These are phyloP conservation scores for Chimonanthus praecox DNA, from an alignment of 164 flowering plant species.

Conservation along the genomic window DNA sequence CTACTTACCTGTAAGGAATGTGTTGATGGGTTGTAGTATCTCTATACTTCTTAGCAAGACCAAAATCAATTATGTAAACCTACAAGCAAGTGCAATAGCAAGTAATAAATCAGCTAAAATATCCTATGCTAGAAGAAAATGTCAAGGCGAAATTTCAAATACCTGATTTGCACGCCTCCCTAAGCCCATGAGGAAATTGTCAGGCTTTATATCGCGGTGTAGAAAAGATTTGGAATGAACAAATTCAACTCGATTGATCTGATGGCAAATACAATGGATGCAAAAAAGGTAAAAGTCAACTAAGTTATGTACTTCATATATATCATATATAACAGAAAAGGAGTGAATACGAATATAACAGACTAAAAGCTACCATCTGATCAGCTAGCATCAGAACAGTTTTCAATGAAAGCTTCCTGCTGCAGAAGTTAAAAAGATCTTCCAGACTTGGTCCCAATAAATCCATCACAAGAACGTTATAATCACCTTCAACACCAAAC, in stretches of 20 bases:
- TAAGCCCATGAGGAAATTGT: constrained; percentile 89
- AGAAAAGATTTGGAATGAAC: constrained; percentile 74
- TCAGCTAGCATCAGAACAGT: constrained; percentile 94
- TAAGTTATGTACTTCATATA: not conserved
- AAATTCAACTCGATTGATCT: constrained; percentile 89
- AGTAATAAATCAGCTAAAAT: constrained; percentile 1
- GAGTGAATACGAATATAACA: not conserved
- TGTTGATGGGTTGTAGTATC: constrained; percentile 60
- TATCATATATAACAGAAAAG: not conserved
- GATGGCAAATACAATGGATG: constrained; percentile 2
- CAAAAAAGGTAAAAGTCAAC: not conserved
- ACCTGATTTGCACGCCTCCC: constrained; percentile 94
- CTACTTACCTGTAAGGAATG: constrained; percentile 74
- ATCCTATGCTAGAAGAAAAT: not conserved
- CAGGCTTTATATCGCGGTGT: constrained; percentile 87
- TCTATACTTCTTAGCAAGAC: constrained; percentile 60
- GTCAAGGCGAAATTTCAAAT: not conserved
- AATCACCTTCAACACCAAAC: constrained; percentile 95
- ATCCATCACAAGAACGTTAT: constrained; percentile 90
- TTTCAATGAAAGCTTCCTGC: constrained; percentile 77
- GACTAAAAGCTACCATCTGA: constrained; percentile 57
- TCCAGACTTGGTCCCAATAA: constrained; percentile 91
- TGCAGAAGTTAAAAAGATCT: constrained; percentile 90
- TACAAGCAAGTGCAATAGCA: constrained; percentile 16
- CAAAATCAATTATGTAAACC: constrained; percentile 61